Evolutionary conservation across 768 basidiomycete species (phyloP), one percentile per base, ranked within the genome.

Genomic region (Hydnomerulius pinastri): DNA sequence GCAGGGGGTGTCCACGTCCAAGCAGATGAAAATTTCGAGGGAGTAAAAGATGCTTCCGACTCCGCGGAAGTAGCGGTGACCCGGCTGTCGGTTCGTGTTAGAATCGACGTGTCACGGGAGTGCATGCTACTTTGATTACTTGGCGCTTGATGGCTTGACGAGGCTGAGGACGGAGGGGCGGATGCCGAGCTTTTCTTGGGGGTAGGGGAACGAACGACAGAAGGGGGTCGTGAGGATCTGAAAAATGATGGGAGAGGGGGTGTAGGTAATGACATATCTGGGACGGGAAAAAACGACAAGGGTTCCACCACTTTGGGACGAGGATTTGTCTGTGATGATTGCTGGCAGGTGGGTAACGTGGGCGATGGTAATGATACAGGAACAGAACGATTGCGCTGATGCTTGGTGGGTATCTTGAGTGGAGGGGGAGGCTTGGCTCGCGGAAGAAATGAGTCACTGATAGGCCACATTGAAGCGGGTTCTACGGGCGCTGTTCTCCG

Each of bases 1-100:
- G 45, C n/a, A 1, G 69, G 67, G 8, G 67, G 60, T 3, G 25
- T 18, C 67, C 66, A 67, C 5, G 23, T 40, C 48, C 52, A 37
- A 2, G 27, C 21, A 1, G 42, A 24, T 20, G 8, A 17, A 21
- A 21, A 12, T 4, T 40, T 20, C 28, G 39, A 6, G 0, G 53
- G 39, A 13, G 9, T n/a, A 18, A 46, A 41, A 18, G 46, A 24
- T 12, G 28, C 21, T 2, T 33, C 18, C 8, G 58, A 51, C 4
- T 2, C 15, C 3, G 30, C 32, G 13, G 53, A 43, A n/a, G 41
- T 24, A 2, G 1, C 23, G 10, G 32, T 43, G 9, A 29, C 36
- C 21, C 29, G 46, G 4, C 37, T 47, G 40, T 6, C 27, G 4
- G 37, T 12, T 33, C 44, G 52, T 21, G 23, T 25, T 39, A 49